phyloP scores from a whole-genome alignment of 2,329 filamentous ascomycete species.

The Tricladium varicosporioides region DNA sequence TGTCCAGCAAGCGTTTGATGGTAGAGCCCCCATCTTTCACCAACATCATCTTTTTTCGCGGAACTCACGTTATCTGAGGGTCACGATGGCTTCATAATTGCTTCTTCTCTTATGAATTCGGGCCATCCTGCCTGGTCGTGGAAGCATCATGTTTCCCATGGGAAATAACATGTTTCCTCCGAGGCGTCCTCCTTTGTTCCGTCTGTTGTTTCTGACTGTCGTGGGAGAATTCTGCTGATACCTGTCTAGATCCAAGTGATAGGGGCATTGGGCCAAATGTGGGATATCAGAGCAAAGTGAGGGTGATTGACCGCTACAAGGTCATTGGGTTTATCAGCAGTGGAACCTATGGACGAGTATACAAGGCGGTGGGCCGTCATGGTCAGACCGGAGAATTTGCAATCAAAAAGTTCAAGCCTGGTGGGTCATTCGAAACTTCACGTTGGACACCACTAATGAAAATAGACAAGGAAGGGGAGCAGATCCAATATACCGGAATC shows the following conservation, averaged over 20 bases:
- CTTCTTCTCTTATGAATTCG: conserved; percentile 10
- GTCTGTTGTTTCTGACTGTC: conserved; percentile 33
- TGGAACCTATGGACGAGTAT: conserved; percentile 95
- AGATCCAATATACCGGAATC: conserved; percentile 92
- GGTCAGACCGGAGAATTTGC: conserved; percentile 80
- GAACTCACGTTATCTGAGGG: conserved; percentile 3
- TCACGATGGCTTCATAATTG: conserved; percentile 20
- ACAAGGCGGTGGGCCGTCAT: conserved; percentile 83
- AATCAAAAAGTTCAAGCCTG: conserved; percentile 80
- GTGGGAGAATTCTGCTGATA: conserved; percentile 36
- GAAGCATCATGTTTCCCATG: conserved; percentile 2
- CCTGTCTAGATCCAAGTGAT: conserved; percentile 50
- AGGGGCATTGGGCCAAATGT: conserved; percentile 43
- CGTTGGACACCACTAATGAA: conserved; percentile 2
- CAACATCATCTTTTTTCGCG: conserved; percentile 7
- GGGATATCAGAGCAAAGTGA: conserved; percentile 72
- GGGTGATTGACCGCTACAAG: conserved; percentile 89
- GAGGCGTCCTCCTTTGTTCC: conserved; percentile 26
- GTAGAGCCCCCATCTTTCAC: conserved; percentile 36
- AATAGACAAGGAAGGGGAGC: conserved; percentile 88
- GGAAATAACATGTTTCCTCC: conserved; percentile 29
- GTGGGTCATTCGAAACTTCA: conserved; percentile 17
- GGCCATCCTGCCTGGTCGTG: conserved; percentile 6
- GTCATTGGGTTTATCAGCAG: conserved; percentile 98
- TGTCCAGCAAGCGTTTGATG: conserved; percentile 60